Evolutionary conservation across 345 rosid genomes (phyloP).

Genomic region (Viola odorata): DNA sequence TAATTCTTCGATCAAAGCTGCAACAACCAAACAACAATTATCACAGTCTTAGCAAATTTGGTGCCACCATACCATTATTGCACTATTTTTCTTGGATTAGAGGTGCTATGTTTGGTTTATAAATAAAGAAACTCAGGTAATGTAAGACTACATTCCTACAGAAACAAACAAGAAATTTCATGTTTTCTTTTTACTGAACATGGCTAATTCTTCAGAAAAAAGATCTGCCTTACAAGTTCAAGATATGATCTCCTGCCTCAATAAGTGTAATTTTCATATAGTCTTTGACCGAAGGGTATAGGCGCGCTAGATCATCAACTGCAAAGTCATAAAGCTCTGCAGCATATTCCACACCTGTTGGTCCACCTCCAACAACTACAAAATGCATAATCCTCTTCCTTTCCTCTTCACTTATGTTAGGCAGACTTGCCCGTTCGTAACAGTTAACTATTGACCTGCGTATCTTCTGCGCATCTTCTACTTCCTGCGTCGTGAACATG

Average conservation of each 20-base stretch:
- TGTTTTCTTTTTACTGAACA: no score
- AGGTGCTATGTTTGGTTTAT: no score
- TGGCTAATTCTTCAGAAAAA: background rate
- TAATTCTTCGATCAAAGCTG: constrained; percentile 80
- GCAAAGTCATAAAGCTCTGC: constrained; percentile 79
- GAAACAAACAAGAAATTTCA: background rate
- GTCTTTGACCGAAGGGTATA: constrained; percentile 52
- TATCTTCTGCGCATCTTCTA: constrained; percentile 65
- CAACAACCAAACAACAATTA: background rate
- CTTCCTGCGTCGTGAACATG: constrained; percentile 37
- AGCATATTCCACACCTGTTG: constrained; percentile 84
- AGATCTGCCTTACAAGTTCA: constrained; percentile 51
- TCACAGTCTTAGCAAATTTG: no score
- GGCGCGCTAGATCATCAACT: constrained; percentile 47
- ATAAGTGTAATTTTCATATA: constrained; percentile 59
- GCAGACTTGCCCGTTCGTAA: constrained; percentile 72
- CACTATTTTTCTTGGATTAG: no score
- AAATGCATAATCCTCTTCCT: constrained; percentile 66
- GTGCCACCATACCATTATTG: no score
- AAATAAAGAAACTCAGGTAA: no score
- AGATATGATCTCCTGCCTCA: constrained; percentile 73
- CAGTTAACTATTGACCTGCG: constrained; percentile 60
- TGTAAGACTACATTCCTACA: no score
- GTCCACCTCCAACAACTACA: constrained; percentile 89
- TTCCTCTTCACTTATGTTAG: constrained; percentile 58